These are phyloP conservation scores for Butyriboletus loyo DNA, from an alignment of 768 basidiomycete species.

Conservation along the genomic window DNA sequence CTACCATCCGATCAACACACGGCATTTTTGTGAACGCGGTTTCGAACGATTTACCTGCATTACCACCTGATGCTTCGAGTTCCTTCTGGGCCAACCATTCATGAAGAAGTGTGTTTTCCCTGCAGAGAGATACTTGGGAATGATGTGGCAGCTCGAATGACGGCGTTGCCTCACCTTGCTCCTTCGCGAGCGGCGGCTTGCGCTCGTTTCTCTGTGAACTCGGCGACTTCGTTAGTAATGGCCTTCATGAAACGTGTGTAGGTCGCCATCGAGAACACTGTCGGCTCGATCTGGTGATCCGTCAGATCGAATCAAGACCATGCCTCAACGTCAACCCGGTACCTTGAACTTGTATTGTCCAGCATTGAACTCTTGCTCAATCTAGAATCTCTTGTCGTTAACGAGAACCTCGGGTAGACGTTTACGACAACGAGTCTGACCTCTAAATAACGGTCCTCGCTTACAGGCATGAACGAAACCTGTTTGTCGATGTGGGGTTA, in stretches of 20 bases:
- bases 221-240: constrained; percentile 40
- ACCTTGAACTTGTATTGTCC: constrained; percentile 55
- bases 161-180: constrained; percentile 29
- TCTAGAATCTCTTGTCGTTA: constrained; percentile 25
- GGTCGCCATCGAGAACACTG: constrained; percentile 50
- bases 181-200: constrained; percentile 39
- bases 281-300: constrained; percentile 42
- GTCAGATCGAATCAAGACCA: constrained; percentile 4
- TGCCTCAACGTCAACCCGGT: neutral
- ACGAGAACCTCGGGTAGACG: neutral
- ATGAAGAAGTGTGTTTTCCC: constrained; percentile 40
- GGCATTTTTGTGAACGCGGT: neutral
- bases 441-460: constrained; percentile 46
- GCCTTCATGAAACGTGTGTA: constrained; percentile 42
- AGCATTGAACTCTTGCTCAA: constrained; percentile 50
- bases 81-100: constrained; percentile 41
- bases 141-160: neutral
- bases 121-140: constrained; percentile 11
- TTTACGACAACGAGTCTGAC: constrained; percentile 26
- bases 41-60: constrained; percentile 3
- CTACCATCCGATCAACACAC: neutral
- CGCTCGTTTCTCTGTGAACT: constrained; percentile 42
- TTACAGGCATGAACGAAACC: constrained; percentile 51
- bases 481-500: constrained; percentile 11
- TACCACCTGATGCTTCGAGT: neutral